A percentile compares a stretch with the other conserved stretches of the same genome.
Evolutionary conservation across 257 asterid genomes (phyloP).

Genomic region (Handroanthus guayacan): DNA sequence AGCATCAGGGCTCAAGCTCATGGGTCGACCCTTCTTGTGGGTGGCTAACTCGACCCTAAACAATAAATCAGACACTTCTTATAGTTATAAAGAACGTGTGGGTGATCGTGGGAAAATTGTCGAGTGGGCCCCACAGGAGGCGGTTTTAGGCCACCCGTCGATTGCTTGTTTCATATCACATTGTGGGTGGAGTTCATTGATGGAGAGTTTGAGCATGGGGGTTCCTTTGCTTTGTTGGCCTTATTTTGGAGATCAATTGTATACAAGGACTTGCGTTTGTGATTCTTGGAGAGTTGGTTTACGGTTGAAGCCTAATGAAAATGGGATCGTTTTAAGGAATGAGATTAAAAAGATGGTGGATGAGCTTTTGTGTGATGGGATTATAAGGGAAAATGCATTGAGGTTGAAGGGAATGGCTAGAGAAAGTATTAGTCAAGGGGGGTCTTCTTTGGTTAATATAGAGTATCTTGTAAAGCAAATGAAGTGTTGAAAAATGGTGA

Average conservation of each 20-base stretch:
- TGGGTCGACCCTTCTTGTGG: conserved; percentile 60
- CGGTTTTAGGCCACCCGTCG: conserved; percentile 56
- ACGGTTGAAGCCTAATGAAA: conserved; percentile 35
- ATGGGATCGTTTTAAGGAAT: conserved; percentile 50
- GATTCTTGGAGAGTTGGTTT: conserved; percentile 61
- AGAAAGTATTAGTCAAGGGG: conserved; percentile 47
- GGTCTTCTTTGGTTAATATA: conserved; percentile 44
- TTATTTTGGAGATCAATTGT: conserved; percentile 68
- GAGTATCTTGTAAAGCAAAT: conserved; percentile 34
- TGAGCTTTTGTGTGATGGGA: conserved; percentile 39
- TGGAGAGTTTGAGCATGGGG: conserved; percentile 69
- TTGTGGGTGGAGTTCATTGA: conserved; percentile 68
- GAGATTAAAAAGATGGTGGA: conserved; percentile 54
- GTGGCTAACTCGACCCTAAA: conserved; percentile 57
- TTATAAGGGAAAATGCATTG: conserved; percentile 45
- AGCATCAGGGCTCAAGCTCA: conserved; percentile 58
- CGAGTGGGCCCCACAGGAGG: conserved; percentile 80
- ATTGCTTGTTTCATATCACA: conserved; percentile 63
- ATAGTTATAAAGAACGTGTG: conserved; percentile 37
- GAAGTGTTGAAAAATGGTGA: conserved; percentile 11
- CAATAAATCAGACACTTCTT: conserved; percentile 14
- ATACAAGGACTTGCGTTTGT: conserved; percentile 48
- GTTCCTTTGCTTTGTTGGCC: conserved; percentile 76
- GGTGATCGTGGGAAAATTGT: conserved; percentile 52
- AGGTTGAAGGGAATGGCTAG: conserved; percentile 48